phyloP scores from a whole-genome alignment of 164 flowering plant species.

The Cinnamomum micranthum region DNA sequence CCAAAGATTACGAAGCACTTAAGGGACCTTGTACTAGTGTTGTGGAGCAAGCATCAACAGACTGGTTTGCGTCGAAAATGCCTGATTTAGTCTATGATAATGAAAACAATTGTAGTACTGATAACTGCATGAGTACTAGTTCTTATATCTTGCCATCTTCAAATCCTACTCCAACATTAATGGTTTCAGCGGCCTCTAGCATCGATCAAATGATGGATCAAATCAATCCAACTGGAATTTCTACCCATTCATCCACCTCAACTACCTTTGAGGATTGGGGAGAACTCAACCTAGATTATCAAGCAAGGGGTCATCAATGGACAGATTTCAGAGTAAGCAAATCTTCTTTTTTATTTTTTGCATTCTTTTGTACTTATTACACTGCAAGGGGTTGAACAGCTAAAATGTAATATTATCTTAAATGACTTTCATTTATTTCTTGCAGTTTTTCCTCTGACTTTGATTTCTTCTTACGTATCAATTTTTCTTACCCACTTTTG shows the following conservation, averaged over 20 bases:
- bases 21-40: conserved; percentile 3
- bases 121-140: neutral
- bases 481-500: neutral
- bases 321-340: conserved; percentile 35
- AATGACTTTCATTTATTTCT: neutral
- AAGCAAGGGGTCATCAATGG: conserved; percentile 33
- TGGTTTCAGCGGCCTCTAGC: conserved; percentile 11
- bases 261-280: conserved; percentile 40
- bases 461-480: neutral
- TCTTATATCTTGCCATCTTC: conserved; percentile 1
- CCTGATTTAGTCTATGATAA: neutral
- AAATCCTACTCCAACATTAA: conserved; percentile 14
- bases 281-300: conserved; percentile 38
- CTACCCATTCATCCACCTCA: conserved; percentile 26
- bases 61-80: conserved; percentile 5
- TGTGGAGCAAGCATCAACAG: neutral
- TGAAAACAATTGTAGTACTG: neutral
- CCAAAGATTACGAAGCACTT: conserved; percentile 7
- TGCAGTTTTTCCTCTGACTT: neutral
- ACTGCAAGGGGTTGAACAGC: neutral
- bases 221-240: conserved; percentile 17
- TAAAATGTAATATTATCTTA: neutral
- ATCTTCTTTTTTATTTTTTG: neutral
- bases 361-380: neutral
- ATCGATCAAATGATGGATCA: conserved; percentile 18